phyloP scores from a whole-genome alignment of 352 stramenopile species.

The Phytophthora agathidicida region DNA sequence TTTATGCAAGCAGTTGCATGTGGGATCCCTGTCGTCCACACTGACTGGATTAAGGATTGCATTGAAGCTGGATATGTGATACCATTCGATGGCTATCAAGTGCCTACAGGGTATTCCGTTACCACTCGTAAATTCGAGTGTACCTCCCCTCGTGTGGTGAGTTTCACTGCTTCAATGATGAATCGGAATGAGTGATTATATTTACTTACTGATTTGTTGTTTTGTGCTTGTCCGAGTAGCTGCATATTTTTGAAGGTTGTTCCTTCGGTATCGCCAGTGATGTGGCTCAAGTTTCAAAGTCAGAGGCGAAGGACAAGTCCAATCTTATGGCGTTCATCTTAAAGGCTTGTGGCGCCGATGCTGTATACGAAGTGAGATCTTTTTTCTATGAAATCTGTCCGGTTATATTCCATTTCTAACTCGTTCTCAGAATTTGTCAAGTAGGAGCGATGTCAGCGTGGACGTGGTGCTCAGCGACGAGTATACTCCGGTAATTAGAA shows the following conservation, averaged over 20 bases:
- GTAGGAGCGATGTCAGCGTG: constrained; percentile 39
- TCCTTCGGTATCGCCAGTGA: constrained; percentile 73
- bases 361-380: constrained; percentile 55
- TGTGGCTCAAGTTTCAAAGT: constrained; percentile 31
- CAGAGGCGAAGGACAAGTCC: constrained; percentile 48
- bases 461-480: constrained; percentile 77
- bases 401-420: neutral
- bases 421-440: constrained; percentile 51
- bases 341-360: constrained; percentile 61
- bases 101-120: constrained; percentile 72
- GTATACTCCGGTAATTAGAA: constrained; percentile 59
- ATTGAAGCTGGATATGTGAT: constrained; percentile 51
- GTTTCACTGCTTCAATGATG: neutral
- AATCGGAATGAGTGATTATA: neutral
- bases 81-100: constrained; percentile 72
- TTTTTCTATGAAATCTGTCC: neutral
- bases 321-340: constrained; percentile 65
- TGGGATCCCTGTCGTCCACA: constrained; percentile 83
- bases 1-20: constrained; percentile 82
- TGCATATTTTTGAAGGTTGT: constrained; percentile 65
- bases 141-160: constrained; percentile 38
- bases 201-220: constrained; percentile 10
- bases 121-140: constrained; percentile 74
- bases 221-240: constrained; percentile 30
- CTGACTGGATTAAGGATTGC: constrained; percentile 80